Base-by-base conservation (phyloP, 2,329 filamentous ascomycete genomes). In the Reticulascus tulasneorum region DNA sequence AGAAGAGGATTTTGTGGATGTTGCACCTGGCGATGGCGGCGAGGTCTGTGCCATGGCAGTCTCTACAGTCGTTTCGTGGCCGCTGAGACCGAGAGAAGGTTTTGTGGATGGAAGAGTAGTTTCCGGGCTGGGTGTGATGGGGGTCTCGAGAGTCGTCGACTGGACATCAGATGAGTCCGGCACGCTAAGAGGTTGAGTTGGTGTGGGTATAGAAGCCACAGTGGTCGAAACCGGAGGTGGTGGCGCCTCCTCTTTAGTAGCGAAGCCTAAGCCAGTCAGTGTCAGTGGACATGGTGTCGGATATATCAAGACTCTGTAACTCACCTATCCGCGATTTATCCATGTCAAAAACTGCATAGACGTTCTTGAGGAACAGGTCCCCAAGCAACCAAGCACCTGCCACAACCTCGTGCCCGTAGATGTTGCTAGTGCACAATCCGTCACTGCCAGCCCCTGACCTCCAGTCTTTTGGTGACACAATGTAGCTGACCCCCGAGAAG, bases 301-400 rank as follows among this genome's bases (percentile, higher is more conserved):
- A 12, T 9, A 9, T 7, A 6, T 11, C 6, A 11, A 9, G 10
- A 13, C 6, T 10, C 16, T 5, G 13, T 11, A 30, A 56, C 68
- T 55, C 56, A 75, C 82, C 84, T 46, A 89, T 77, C 33, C 73
- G 74, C 27, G 59, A 62, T 46, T 79, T 54, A 44, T 91, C 87
- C 35, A 77, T 77, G 56, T 95, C 89, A 55, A 94, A 94, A 17
- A 93, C 82, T 2, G 79, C 71, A 55, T 94, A 94, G 12, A 94
- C 88, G 49, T 94, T 94, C 66, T 94, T 94, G 43, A 95, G 63
- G 50, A 94, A 94, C 1, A 84, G 77, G 47, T 89, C 88, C 3
- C 89, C 89, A 1, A 94, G 61, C n/a, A 95, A 69, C 87, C 88
- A 94, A 19, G 79, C 50, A 49, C 66, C 69, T 1, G 69, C 62